Evolutionary conservation across 805 yeast species (phyloP).

Genomic region (Suhomyces sp.): DNA sequence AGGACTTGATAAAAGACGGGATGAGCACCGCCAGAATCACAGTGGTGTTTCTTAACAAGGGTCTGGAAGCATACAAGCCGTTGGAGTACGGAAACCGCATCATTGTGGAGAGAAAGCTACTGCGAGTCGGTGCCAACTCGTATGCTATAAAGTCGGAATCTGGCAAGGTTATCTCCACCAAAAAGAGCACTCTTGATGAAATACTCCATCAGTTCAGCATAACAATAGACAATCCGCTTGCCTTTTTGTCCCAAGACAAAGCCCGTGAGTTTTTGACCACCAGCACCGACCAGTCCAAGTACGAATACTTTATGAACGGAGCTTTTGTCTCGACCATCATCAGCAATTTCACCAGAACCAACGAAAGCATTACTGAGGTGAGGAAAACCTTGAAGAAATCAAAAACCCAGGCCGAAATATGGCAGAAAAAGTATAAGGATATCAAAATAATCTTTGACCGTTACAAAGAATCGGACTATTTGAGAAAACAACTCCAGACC

Average conservation of each 20-base stretch:
- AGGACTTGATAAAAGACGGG: conserved; percentile 75
- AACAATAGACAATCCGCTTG: conserved; percentile 85
- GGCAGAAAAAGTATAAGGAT: conserved; percentile 27
- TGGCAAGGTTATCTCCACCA: conserved; percentile 55
- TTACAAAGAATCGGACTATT: conserved; percentile 31
- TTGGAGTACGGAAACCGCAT: conserved; percentile 68
- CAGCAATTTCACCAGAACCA: conserved; percentile 43
- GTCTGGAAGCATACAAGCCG: conserved; percentile 61
- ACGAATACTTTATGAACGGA: conserved; percentile 75
- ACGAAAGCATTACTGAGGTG: conserved; percentile 28
- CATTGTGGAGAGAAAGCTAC: conserved; percentile 64
- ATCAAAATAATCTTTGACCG: conserved; percentile 29
- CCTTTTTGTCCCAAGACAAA: conserved; percentile 88
- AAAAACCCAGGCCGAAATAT: conserved; percentile 20
- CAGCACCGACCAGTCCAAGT: conserved; percentile 70
- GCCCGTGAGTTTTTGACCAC: conserved; percentile 87
- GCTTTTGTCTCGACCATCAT: conserved; percentile 68
- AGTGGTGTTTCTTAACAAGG: conserved; percentile 62
- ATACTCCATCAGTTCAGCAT: conserved; percentile 71
- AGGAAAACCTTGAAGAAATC: conserved; percentile 26
- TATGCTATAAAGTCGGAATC: conserved; percentile 54
- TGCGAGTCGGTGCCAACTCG: conserved; percentile 47
- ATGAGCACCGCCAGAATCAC: conserved; percentile 62
- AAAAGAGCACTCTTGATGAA: conserved; percentile 61
- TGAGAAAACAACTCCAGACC: conserved; percentile 29